phyloP scores from a whole-genome alignment of 2,329 filamentous ascomycete species.

The Thermoascus crustaceus region DNA sequence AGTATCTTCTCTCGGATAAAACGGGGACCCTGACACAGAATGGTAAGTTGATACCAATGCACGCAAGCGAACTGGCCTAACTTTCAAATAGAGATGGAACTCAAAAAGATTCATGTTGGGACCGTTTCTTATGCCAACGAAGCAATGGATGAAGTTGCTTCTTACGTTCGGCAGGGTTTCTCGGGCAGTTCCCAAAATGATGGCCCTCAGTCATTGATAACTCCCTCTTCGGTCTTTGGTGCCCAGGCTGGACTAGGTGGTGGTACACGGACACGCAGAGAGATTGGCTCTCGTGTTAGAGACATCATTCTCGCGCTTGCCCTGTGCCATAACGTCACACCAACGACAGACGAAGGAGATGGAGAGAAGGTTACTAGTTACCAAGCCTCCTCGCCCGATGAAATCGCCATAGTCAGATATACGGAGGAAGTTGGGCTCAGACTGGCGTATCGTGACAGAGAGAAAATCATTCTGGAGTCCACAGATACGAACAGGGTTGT shows the following conservation, averaged over 20 bases:
- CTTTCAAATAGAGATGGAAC: conserved; percentile 73
- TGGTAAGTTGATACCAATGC: conserved; percentile 32
- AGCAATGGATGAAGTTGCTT: conserved; percentile 92
- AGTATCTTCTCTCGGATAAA: conserved; percentile 94
- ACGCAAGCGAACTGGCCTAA: conserved; percentile 14
- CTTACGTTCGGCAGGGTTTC: conserved; percentile 81
- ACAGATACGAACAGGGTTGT: conserved; percentile 64
- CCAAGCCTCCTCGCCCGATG: conserved; percentile 93
- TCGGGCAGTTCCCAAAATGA: conserved; percentile 41
- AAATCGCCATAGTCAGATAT: conserved; percentile 96
- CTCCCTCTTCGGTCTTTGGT: conserved; percentile 64
- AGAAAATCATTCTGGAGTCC: conserved; percentile 73
- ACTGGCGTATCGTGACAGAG: conserved; percentile 76
- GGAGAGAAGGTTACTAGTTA: conserved; percentile 74
- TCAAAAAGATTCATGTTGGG: conserved; percentile 97
- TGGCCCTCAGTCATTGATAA: conserved; percentile 52
- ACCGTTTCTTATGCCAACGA: conserved; percentile 98
- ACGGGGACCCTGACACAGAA: conserved; percentile 98
- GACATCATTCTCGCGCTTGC: conserved; percentile 89
- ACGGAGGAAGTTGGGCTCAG: conserved; percentile 86
- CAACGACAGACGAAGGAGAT: conserved; percentile 74
- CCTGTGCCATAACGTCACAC: conserved; percentile 94
- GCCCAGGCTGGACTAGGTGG: conserved; percentile 49
- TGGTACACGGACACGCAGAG: conserved; percentile 75
- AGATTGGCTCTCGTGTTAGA: conserved; percentile 86